phyloP scores from a whole-genome alignment of 352 stramenopile genomes.

The Aphanomyces invadans region DNA sequence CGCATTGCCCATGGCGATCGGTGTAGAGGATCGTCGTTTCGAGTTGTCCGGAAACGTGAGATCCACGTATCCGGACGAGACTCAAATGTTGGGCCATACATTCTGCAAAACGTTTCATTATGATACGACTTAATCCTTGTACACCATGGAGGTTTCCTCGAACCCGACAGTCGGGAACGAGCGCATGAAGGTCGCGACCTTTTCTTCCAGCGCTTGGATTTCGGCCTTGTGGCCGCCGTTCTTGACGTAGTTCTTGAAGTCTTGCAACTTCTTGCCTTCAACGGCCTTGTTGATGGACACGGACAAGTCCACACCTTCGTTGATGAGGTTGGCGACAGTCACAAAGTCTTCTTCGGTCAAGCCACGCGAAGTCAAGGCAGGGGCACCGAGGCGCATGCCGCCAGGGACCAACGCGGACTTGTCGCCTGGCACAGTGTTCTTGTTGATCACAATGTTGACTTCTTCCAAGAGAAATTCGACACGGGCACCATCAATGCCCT shows the following conservation, averaged over 20 bases:
- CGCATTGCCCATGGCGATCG: slow-evolving; percentile 44
- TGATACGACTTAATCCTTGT: slow-evolving; percentile 28
- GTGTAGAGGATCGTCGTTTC: too few species aligned
- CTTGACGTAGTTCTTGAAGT: slow-evolving; percentile 86
- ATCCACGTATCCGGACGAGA: neutral
- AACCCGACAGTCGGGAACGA: slow-evolving; percentile 96
- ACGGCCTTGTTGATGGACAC: slow-evolving; percentile 85
- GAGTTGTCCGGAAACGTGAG: neutral
- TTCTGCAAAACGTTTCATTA: neutral
- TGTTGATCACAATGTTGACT: slow-evolving; percentile 97
- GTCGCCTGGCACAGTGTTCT: slow-evolving; percentile 98
- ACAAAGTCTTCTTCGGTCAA: slow-evolving; percentile 95
- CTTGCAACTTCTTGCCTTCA: slow-evolving; percentile 90
- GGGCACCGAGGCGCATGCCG: slow-evolving; percentile 95
- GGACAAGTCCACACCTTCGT: slow-evolving; percentile 92
- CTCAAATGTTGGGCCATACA: too few species aligned
- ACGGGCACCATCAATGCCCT: slow-evolving; percentile 89
- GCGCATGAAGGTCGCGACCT: slow-evolving; percentile 91
- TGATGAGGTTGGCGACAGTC: slow-evolving; percentile 92
- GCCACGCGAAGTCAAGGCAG: slow-evolving; percentile 92
- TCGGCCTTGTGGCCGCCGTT: slow-evolving; percentile 46
- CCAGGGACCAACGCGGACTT: slow-evolving; percentile 95
- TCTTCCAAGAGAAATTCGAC: slow-evolving; percentile 96
- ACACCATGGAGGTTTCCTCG: slow-evolving; percentile 88
- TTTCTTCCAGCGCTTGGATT: slow-evolving; percentile 68